Base-by-base conservation (phyloP, 2,329 filamentous ascomycete species). In the Penicillium palitans region DNA sequence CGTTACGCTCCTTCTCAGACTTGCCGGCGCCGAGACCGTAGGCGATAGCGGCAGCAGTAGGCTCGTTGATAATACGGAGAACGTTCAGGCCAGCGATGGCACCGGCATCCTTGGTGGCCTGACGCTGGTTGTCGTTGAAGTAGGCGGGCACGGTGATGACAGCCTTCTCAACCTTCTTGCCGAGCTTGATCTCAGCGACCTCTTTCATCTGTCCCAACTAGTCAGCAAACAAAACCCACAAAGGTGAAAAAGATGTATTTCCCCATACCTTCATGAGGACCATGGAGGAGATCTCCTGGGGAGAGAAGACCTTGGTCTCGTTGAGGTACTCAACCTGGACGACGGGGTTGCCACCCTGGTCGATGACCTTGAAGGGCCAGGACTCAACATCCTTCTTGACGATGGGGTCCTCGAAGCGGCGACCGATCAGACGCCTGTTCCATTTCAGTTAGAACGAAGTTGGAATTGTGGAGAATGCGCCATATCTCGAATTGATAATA, bases 111-210 rank as follows among this genome's bases (percentile, higher is more conserved):
- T 98, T 98, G 83, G 95, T 99, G 68, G 95, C 91, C 83, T 98
- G 95, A 83, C 95, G 90, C 85, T 99, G 95, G 86, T 96, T 96
- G 88, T 99, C 95, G 86, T 98, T 98, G 91, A 99, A 99, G 87
- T 99, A 99, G 77, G 95, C 95, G 59, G 95, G 95, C 59, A 98
- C 95, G 63, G 95, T 99, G 80, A 99, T 93, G 78, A 99, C 95
- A 66, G 95, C 95, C 88, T 98, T 98, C 83, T 95, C 88, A 74
- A 98, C 93, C 84, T 95, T 96, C 89, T 96, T 96, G 80, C 92
- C 95, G 72, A 99, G 88, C 87, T 99, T 98, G 80, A 85, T 86
- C 86, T 99, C 95, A 74, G 95, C 95, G 78, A 97, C 92, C 83
- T 99, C 95, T 87, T 96, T 96, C 93, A 98, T 97, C 93, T 96